phyloP scores from a whole-genome alignment of 1,284 basidiomycete species.

The Moesziomyces sp. region DNA sequence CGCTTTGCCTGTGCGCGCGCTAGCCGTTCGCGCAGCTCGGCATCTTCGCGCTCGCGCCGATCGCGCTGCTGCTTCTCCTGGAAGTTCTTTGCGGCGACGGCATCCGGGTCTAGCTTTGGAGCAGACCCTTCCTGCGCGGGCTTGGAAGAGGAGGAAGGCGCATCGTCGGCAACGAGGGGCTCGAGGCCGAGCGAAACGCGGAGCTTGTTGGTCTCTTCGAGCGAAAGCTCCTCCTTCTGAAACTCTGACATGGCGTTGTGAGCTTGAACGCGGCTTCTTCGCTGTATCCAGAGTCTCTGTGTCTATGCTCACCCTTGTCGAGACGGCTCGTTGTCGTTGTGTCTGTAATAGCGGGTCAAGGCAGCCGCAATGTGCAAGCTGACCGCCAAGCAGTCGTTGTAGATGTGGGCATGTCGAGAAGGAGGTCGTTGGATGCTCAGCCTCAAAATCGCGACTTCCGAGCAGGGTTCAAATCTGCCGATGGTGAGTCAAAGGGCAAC shows the following conservation, averaged over 20 bases:
- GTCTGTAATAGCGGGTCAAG: not conserved
- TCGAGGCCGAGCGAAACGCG: slow-evolving; percentile 93
- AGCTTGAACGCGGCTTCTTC: slow-evolving; percentile 22
- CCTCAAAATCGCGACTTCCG: not conserved
- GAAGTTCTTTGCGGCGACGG: slow-evolving; percentile 49
- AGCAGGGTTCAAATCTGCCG: slow-evolving; percentile 5
- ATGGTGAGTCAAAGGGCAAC: not conserved
- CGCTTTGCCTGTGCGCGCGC: slow-evolving; percentile 78
- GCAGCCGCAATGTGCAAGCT: not conserved
- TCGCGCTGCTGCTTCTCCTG: slow-evolving; percentile 75
- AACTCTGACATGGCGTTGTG: slow-evolving; percentile 62
- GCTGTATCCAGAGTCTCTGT: slow-evolving; percentile 2
- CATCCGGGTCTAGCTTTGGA: slow-evolving; percentile 68
- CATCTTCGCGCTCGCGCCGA: slow-evolving; percentile 78
- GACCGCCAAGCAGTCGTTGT: no score
- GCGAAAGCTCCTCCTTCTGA: slow-evolving; percentile 79
- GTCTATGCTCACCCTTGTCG: slow-evolving; percentile 34
- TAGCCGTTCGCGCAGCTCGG: slow-evolving; percentile 69
- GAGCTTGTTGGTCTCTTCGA: slow-evolving; percentile 98
- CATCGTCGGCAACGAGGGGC: slow-evolving; percentile 77
- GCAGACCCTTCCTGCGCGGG: slow-evolving; percentile 37
- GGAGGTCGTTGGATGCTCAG: not conserved
- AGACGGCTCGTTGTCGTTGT: not conserved
- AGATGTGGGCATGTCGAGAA: not conserved
- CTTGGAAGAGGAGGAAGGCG: slow-evolving; percentile 45